Percentiles rank a stretch among this genome's conserved stretches.
phyloP scores from a whole-genome alignment of 2,329 filamentous ascomycete species.

The Penicillium corylophilum region DNA sequence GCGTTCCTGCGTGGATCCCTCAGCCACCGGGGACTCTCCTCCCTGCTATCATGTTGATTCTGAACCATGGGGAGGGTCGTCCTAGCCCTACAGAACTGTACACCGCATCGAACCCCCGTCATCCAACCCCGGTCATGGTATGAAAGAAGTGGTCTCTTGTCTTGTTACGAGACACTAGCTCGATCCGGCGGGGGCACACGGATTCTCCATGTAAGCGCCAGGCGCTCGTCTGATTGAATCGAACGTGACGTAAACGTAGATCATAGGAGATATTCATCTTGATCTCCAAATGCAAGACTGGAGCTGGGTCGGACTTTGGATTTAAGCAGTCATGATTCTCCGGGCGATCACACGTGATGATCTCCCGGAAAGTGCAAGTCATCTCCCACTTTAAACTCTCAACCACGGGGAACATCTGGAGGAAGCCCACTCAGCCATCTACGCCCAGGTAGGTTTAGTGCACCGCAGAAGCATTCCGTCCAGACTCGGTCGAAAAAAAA shows the following conservation, averaged over 20 bases:
- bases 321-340: not conserved
- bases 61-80: not conserved
- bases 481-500: not conserved
- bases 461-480: not conserved
- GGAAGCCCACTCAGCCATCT: not conserved
- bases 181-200: not conserved
- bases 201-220: not conserved
- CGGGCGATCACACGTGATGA: not conserved
- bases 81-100: not conserved
- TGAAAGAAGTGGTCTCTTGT: not conserved
- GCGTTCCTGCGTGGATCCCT: slow-evolving; percentile 26
- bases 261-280: not conserved
- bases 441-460: not conserved
- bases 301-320: not conserved
- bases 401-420: too few species aligned
- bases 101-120: not conserved
- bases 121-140: not conserved
- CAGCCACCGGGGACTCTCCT: not conserved
- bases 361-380: not conserved
- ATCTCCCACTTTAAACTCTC: too few species aligned
- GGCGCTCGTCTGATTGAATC: not conserved
- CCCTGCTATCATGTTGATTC: not conserved
- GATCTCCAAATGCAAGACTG: not conserved
- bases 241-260: not conserved
- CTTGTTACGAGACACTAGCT: not conserved